Evolutionary conservation across 2,329 filamentous ascomycete genomes (phyloP).

Genomic region (Fusarium compactum): DNA sequence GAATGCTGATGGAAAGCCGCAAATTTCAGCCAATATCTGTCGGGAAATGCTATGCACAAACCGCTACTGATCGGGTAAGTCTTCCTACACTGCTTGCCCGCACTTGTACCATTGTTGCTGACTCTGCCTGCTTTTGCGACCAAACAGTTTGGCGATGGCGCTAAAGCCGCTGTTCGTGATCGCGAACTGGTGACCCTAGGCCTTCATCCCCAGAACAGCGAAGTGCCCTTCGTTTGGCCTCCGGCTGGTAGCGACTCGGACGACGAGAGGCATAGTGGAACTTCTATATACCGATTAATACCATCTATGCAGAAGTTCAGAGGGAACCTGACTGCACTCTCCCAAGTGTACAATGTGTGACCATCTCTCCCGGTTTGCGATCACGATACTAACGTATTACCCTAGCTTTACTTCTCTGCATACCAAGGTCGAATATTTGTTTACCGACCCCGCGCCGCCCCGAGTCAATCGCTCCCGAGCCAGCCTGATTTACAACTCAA

Average conservation of each 20-base stretch:
- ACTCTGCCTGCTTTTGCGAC: slow-evolving; percentile 22
- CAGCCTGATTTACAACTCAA: slow-evolving; percentile 64
- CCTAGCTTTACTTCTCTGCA: slow-evolving; percentile 70
- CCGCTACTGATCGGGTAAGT: slow-evolving; percentile 52
- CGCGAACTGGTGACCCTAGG: slow-evolving; percentile 50
- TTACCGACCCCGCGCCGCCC: slow-evolving; percentile 62
- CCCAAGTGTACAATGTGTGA: slow-evolving; percentile 66
- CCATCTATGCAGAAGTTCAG: slow-evolving; percentile 57
- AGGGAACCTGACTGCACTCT: slow-evolving; percentile 69
- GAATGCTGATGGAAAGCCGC: slow-evolving; percentile 46
- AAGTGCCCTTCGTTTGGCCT: slow-evolving; percentile 50
- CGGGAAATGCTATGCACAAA: slow-evolving; percentile 55
- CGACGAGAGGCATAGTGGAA: slow-evolving; percentile 33
- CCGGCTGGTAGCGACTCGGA: slow-evolving; percentile 35
- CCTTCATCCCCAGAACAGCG: slow-evolving; percentile 40
- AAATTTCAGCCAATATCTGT: slow-evolving; percentile 49
- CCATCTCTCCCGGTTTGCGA: neutral
- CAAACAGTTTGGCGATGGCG: slow-evolving; percentile 54
- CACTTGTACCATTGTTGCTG: neutral
- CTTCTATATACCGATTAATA: slow-evolving; percentile 49
- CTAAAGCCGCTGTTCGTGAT: slow-evolving; percentile 50
- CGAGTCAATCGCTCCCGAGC: slow-evolving; percentile 61
- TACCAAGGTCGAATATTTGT: slow-evolving; percentile 69
- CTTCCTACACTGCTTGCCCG: neutral
- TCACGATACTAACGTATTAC: slow-evolving; percentile 19